Evolutionary conservation across 805 yeast species (phyloP).

Genomic region (Lachancea kluyveri): DNA sequence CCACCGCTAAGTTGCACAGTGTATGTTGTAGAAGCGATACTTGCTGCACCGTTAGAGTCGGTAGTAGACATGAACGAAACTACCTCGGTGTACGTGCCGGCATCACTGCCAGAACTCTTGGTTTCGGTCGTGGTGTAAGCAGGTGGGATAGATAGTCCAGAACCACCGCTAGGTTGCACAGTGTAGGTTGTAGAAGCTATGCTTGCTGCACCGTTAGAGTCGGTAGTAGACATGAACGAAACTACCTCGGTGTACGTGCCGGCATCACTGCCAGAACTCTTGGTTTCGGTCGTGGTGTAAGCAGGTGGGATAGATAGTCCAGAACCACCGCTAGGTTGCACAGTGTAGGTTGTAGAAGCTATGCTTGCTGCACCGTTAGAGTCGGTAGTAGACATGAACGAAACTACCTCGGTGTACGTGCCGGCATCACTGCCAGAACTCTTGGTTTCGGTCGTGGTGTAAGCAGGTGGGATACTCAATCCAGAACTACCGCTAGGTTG

Average conservation of each 20-base stretch:
- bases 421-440: no score
- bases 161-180: background rate
- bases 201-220: background rate
- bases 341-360: constrained; percentile 1
- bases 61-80: no score
- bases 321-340: background rate
- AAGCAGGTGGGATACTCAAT: background rate
- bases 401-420: constrained; percentile 3
- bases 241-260: constrained; percentile 3
- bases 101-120: no score
- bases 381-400: constrained; percentile 1
- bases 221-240: constrained; percentile 1
- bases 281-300: constrained; percentile 3
- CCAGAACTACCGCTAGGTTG: background rate
- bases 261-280: no score
- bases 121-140: constrained; percentile 3
- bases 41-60: no score
- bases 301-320: background rate
- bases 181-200: constrained; percentile 2
- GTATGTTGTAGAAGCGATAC: no score
- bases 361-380: background rate
- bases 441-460: constrained; percentile 4
- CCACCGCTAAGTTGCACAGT: no score
- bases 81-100: no score
- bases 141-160: background rate